These are phyloP conservation scores for Colletotrichum orbiculare DNA, from an alignment of 2,329 filamentous ascomycete genomes.

Conservation along the genomic window DNA sequence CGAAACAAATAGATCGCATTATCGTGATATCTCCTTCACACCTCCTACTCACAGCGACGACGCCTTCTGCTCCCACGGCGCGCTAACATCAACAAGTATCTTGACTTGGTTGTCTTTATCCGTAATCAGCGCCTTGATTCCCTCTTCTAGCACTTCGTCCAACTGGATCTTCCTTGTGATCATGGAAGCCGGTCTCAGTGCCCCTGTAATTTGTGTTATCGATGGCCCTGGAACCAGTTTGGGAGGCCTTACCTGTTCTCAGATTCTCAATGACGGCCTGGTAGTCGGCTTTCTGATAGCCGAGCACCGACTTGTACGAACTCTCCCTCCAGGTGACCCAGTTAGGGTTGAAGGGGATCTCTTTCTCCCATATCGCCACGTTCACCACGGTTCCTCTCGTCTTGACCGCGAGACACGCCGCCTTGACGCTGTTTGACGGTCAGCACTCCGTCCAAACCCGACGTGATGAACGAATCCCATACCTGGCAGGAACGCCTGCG, in stretches of 20 bases:
- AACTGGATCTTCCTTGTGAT: constrained; percentile 64
- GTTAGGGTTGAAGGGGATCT: constrained; percentile 39
- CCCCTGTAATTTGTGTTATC: constrained; percentile 12
- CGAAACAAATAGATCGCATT: neutral
- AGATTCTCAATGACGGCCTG: constrained; percentile 41
- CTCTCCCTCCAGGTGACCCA: constrained; percentile 39
- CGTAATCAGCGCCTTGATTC: constrained; percentile 61
- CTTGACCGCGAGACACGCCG: constrained; percentile 40
- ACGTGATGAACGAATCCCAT: neutral
- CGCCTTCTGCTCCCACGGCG: neutral
- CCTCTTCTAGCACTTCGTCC: constrained; percentile 61
- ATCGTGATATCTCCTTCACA: neutral
- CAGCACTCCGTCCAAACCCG: neutral
- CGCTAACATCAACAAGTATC: constrained; percentile 56
- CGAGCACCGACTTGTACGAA: constrained; percentile 37
- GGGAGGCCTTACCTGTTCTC: constrained; percentile 31
- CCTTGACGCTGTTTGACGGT: constrained; percentile 29
- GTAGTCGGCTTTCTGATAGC: constrained; percentile 39
- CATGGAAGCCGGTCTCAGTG: constrained; percentile 60
- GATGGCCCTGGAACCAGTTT: rapidly evolving
- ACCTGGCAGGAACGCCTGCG: constrained; percentile 40
- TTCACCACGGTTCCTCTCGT: constrained; percentile 41
- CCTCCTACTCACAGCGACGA: neutral
- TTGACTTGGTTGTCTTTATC: constrained; percentile 68
- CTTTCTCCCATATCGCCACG: constrained; percentile 43